These are phyloP conservation scores for Aleurites moluccanus DNA, from an alignment of 441 rosid genomes.

Conservation along the genomic window DNA sequence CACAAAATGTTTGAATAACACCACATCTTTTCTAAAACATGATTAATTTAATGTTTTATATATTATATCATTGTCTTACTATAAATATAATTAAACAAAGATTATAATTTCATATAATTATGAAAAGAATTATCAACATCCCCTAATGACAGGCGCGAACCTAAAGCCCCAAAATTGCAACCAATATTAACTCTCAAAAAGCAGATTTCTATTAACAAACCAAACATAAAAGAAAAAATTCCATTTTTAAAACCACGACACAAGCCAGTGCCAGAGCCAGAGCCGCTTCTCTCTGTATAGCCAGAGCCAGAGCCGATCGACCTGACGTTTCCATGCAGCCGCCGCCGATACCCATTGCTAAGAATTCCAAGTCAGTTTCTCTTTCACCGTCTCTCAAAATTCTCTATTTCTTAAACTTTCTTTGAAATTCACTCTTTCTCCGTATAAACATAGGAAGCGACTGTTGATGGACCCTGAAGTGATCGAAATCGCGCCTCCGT, in stretches of 20 bases:
- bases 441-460: conserved; percentile 39
- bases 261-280: neutral
- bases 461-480: conserved; percentile 53
- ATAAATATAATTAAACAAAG: too few relatives aligned
- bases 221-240: too few relatives aligned
- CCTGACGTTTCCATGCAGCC: conserved; percentile 19
- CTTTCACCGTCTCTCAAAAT: neutral
- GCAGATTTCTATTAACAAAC: neutral
- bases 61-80: too few relatives aligned
- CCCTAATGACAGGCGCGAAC: neutral
- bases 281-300: neutral
- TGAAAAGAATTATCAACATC: too few relatives aligned
- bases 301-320: conserved; percentile 13
- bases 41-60: too few relatives aligned
- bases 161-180: neutral
- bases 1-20: too few relatives aligned
- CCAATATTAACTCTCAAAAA: neutral
- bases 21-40: too few relatives aligned
- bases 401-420: conserved; percentile 3
- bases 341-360: conserved; percentile 12
- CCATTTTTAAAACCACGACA: too few relatives aligned
- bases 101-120: too few relatives aligned
- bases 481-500: conserved; percentile 51
- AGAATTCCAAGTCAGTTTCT: conserved; percentile 21
- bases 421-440: conserved; percentile 15